Base-by-base conservation (phyloP, 345 rosid species). In the Heritiera littoralis region DNA sequence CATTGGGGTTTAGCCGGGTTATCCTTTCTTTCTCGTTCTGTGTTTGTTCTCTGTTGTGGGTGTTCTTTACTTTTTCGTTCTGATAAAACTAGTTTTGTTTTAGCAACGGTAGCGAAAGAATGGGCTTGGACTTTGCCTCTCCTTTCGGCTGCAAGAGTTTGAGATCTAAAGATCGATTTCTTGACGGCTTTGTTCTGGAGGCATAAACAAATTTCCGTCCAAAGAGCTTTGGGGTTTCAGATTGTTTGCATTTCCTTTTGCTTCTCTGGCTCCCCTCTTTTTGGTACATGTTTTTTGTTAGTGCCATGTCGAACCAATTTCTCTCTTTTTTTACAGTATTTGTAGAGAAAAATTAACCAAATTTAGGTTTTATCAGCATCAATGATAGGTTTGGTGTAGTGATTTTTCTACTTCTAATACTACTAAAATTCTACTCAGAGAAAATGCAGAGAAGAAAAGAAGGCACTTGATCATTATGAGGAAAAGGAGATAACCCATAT, bases 101-200 rank as follows among this genome's bases (percentile, higher is more conserved):
- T 43, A 38, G 67, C 38, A 35, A 35, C 38, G 38, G 2, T 15
- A 38, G 30, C 32, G 61, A 32, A 72, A 52, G 14, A 32, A 23
- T 23, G 40, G 40, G 0, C 11, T 18, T 67, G 14, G 32, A n/a
- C 13, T 0, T 3, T 73, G 90, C 92, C 94, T 86, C 90, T 54
- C 84, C 90, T 90, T 89, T 90, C 94, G 75, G 92, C 92, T 87
- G 81, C 92, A 86, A 87, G 88, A 20, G 55, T 18, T 35, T 75
- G 83, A 86, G 85, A 80, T 86, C 85, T 64, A 0, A 5, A 46
- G 83, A 80, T 86, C 87, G 59, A 59, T 75, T 87, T 72, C 90
- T 89, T 89, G 90, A 82, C 54, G 78, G 94, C 94, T 86, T 90
- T 90, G 94, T 90, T 90, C 92, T 89, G 69, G 90, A 74, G 90